Evolutionary conservation across 2,329 filamentous ascomycete species (phyloP).

Genomic region (Plectosphaerella plurivora): DNA sequence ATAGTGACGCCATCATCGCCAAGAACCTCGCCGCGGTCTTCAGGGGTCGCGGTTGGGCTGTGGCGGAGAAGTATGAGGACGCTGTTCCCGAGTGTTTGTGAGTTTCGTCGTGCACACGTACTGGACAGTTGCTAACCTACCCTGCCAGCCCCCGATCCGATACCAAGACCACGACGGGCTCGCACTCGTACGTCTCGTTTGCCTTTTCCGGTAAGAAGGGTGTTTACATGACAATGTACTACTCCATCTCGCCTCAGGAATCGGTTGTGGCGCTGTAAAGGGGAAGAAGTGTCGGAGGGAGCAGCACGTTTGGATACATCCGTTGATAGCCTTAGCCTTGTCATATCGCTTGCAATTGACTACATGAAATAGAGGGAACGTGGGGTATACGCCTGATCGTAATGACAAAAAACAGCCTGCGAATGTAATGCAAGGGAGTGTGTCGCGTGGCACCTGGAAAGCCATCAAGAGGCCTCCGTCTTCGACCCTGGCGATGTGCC

Average conservation of each 20-base stretch:
- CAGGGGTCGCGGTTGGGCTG: constrained; percentile 8
- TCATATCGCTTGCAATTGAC: background rate
- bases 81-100: constrained; percentile 8
- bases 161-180: constrained; percentile 2
- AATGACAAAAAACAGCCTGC: background rate
- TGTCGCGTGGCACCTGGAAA: background rate
- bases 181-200: constrained; percentile 15
- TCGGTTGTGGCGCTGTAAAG: constrained; percentile 6
- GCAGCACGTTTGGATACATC: background rate
- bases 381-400: background rate
- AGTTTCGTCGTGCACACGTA: background rate
- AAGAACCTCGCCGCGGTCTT: constrained; percentile 9
- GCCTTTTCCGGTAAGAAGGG: constrained; percentile 13
- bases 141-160: constrained; percentile 8
- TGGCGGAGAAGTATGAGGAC: constrained; percentile 9
- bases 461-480: background rate
- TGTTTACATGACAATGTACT: constrained; percentile 14
- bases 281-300: background rate
- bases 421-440: background rate
- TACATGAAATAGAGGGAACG: background rate
- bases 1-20: constrained; percentile 9
- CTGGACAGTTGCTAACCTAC: background rate
- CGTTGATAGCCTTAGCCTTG: background rate
- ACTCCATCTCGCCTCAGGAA: constrained; percentile 11
- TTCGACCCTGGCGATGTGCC: background rate